phyloP scores from a whole-genome alignment of 768 basidiomycete genomes.

The Kwoniella shandongensis region DNA sequence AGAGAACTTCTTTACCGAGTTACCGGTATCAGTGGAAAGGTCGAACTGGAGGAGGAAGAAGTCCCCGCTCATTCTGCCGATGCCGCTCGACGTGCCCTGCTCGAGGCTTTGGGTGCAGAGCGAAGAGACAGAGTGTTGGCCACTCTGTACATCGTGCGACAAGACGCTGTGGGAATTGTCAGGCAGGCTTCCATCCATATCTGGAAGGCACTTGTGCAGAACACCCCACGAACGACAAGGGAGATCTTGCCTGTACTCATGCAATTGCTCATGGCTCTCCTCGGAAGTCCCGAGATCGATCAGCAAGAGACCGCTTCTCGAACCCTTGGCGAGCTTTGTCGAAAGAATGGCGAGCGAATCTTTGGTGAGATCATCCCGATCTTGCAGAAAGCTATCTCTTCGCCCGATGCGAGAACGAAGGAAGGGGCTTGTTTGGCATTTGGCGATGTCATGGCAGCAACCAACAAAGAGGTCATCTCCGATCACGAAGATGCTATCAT shows the following conservation, averaged over 20 bases:
- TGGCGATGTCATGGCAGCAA: slow-evolving; percentile 82
- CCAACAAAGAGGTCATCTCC: slow-evolving; percentile 78
- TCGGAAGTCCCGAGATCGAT: slow-evolving; percentile 76
- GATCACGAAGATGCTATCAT: slow-evolving; percentile 88
- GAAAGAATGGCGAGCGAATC: slow-evolving; percentile 92
- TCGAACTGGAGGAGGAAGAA: slow-evolving; percentile 63
- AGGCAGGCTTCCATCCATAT: slow-evolving; percentile 90
- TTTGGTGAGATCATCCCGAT: slow-evolving; percentile 79
- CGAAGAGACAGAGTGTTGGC: slow-evolving; percentile 87
- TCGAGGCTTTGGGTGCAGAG: slow-evolving; percentile 82
- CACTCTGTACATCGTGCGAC: slow-evolving; percentile 85
- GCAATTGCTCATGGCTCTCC: slow-evolving; percentile 68
- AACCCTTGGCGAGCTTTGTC: slow-evolving; percentile 82
- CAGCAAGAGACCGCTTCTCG: slow-evolving; percentile 93
- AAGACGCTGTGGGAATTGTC: slow-evolving; percentile 85
- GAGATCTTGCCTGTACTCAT: slow-evolving; percentile 88
- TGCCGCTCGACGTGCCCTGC: slow-evolving; percentile 76
- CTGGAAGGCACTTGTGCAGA: slow-evolving; percentile 97
- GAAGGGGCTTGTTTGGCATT: slow-evolving; percentile 87
- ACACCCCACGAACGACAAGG: slow-evolving; percentile 61
- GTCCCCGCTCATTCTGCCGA: slow-evolving; percentile 72
- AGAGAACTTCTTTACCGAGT: slow-evolving; percentile 96
- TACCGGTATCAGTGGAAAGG: slow-evolving; percentile 89
- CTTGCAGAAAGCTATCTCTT: slow-evolving; percentile 63
- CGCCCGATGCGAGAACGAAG: slow-evolving; percentile 60